These are phyloP conservation scores for Prunus dulcis DNA, from an alignment of 306 rosid species.

Conservation along the genomic window DNA sequence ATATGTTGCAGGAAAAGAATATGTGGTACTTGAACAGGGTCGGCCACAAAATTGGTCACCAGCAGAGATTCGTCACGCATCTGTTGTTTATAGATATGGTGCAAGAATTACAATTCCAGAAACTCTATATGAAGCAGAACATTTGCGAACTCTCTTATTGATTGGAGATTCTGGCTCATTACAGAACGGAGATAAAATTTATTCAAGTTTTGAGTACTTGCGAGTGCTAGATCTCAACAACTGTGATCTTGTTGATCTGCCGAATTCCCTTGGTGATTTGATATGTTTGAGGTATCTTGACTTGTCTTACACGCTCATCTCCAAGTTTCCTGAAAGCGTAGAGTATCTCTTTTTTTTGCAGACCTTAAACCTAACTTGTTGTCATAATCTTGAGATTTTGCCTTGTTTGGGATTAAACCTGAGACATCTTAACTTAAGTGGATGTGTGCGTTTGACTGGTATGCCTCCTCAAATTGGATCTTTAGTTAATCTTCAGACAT, in stretches of 20 bases:
- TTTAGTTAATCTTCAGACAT: not conserved
- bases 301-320: not conserved
- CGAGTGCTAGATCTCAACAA: constrained; percentile 4
- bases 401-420: not conserved
- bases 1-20: too few relatives aligned
- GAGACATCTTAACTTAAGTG: constrained; percentile 2
- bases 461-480: not conserved
- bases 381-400: not conserved
- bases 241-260: not conserved
- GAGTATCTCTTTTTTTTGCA: constrained; percentile 1
- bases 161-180: too few relatives aligned
- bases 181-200: not conserved
- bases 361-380: not conserved
- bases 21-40: too few relatives aligned
- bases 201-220: not conserved
- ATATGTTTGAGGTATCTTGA: constrained; percentile 16
- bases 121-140: too few relatives aligned
- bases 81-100: not conserved
- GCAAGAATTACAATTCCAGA: not conserved
- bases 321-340: not conserved
- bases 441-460: not conserved
- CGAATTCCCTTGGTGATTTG: not conserved
- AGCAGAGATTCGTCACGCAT: not conserved
- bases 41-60: too few relatives aligned
- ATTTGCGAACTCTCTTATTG: too few relatives aligned